Conservation (phyloP, 805 yeast species). For the Gaillardinia entomophila region DNA sequence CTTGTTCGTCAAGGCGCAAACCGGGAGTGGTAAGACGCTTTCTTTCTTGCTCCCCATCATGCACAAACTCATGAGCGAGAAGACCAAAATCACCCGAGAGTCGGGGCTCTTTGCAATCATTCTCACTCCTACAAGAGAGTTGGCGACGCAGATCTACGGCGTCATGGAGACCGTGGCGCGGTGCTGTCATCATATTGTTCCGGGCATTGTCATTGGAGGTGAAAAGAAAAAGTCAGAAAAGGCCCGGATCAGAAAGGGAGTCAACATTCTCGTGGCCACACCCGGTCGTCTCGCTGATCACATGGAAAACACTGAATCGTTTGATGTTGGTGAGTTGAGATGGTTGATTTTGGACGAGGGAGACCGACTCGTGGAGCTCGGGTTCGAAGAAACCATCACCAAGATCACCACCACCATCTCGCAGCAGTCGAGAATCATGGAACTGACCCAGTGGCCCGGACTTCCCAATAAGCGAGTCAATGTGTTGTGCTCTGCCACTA, state of each 20-base stretch:
- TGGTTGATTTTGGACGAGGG: conserved; percentile 96
- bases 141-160: conserved; percentile 83
- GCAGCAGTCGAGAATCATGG: conserved; percentile 33
- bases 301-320: conserved; percentile 76
- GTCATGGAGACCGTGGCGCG: conserved; percentile 70
- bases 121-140: conserved; percentile 90
- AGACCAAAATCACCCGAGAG: conserved; percentile 43
- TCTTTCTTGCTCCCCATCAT: conserved; percentile 83
- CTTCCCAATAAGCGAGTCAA: conserved; percentile 71
- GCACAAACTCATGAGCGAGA: conserved; percentile 56
- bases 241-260: conserved; percentile 93
- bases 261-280: conserved; percentile 91
- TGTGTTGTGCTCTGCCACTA: conserved; percentile 90
- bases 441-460: conserved; percentile 39
- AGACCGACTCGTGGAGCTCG: conserved; percentile 90
- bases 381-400: conserved; percentile 89
- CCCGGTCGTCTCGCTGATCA: conserved; percentile 97
- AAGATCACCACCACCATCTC: conserved; percentile 63
- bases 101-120: conserved; percentile 87
- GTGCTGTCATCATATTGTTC: conserved; percentile 84
- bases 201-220: conserved; percentile 96
- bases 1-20: conserved; percentile 89
- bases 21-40: conserved; percentile 96
- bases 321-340: conserved; percentile 68
- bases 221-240: conserved; percentile 96